These are phyloP conservation scores for Zygnema circumcarinatum DNA, from an alignment of 139 green algal genomes.

Conservation along the genomic window DNA sequence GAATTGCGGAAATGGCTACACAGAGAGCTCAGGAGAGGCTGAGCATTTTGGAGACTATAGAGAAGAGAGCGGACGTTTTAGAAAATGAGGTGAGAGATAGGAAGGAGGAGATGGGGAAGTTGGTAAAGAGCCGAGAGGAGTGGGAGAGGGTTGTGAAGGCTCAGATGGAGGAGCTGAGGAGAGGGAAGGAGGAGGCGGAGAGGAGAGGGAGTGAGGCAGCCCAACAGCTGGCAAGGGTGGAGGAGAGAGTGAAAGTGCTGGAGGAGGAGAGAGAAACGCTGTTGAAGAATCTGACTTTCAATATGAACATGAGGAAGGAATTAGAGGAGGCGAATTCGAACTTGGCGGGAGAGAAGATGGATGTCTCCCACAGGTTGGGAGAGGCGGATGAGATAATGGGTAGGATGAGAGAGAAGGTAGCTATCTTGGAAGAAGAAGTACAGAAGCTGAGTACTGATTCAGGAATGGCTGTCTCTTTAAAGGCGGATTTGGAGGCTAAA, in stretches of 20 bases:
- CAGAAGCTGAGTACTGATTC: background rate
- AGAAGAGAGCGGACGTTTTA: conserved; percentile 15
- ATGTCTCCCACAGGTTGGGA: background rate
- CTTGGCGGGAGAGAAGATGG: background rate
- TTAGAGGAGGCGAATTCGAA: background rate
- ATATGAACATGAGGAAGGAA: background rate
- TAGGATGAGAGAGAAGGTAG: background rate
- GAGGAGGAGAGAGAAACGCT: background rate
- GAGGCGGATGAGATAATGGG: conserved; percentile 8
- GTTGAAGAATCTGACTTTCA: conserved; percentile 4
- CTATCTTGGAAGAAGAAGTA: background rate
- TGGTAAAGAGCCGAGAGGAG: conserved; percentile 9
- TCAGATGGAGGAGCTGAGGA: conserved; percentile 11
- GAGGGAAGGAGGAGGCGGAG: conserved; percentile 16
- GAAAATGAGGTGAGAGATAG: conserved; percentile 25
- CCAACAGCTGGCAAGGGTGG: background rate
- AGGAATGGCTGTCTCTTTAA: background rate
- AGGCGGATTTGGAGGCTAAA: conserved; percentile 7
- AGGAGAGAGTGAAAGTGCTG: background rate
- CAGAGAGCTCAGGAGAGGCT: conserved; percentile 23
- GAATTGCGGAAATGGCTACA: conserved; percentile 41
- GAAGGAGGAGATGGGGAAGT: conserved; percentile 11
- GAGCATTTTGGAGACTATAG: conserved; percentile 35
- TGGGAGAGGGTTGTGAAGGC: background rate
- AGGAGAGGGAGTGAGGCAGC: background rate